Conservation (phyloP, 495 filamentous ascomycete species). For the Penicillium egyptiacum region DNA sequence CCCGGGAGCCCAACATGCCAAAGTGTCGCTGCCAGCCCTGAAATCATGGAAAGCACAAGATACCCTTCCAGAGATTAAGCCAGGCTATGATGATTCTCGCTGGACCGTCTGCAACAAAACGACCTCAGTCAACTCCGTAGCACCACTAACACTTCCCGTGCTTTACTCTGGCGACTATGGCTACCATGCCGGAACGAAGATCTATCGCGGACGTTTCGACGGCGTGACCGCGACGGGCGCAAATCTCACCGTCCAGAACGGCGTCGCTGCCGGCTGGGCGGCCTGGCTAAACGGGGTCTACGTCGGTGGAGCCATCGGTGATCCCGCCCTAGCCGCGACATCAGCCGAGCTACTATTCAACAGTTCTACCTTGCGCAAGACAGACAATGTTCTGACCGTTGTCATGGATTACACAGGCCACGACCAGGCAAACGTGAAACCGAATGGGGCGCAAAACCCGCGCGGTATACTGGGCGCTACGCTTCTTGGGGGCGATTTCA, state of each 20-base stretch:
- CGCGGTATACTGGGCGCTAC: slow-evolving; percentile 65
- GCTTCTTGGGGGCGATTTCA: slow-evolving; percentile 43
- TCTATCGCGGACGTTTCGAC: slow-evolving; percentile 70
- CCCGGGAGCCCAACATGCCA: slow-evolving; percentile 44
- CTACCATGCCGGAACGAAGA: slow-evolving; percentile 62
- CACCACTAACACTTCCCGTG: slow-evolving; percentile 53
- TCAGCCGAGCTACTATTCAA: slow-evolving; percentile 23
- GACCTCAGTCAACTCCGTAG: slow-evolving; percentile 56
- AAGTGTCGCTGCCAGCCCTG: slow-evolving; percentile 53
- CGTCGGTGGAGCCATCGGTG: slow-evolving; percentile 56
- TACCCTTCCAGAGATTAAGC: slow-evolving; percentile 63
- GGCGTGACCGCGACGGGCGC: slow-evolving; percentile 51
- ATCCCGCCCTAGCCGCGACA: slow-evolving; percentile 35
- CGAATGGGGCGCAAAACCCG: slow-evolving; percentile 61
- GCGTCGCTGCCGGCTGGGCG: slow-evolving; percentile 55
- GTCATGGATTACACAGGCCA: slow-evolving; percentile 70
- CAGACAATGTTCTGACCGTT: slow-evolving; percentile 61
- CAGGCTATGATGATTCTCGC: slow-evolving; percentile 59
- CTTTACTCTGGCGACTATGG: slow-evolving; percentile 68
- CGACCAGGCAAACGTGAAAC: slow-evolving; percentile 60
- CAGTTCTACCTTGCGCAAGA: slow-evolving; percentile 46
- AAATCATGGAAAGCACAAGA: slow-evolving; percentile 63
- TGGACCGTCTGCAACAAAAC: slow-evolving; percentile 61
- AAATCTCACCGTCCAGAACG: slow-evolving; percentile 62
- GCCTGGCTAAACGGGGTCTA: slow-evolving; percentile 56